These are phyloP conservation scores for Coniella vitis DNA, from an alignment of 2,329 filamentous ascomycete genomes.

Conservation along the genomic window DNA sequence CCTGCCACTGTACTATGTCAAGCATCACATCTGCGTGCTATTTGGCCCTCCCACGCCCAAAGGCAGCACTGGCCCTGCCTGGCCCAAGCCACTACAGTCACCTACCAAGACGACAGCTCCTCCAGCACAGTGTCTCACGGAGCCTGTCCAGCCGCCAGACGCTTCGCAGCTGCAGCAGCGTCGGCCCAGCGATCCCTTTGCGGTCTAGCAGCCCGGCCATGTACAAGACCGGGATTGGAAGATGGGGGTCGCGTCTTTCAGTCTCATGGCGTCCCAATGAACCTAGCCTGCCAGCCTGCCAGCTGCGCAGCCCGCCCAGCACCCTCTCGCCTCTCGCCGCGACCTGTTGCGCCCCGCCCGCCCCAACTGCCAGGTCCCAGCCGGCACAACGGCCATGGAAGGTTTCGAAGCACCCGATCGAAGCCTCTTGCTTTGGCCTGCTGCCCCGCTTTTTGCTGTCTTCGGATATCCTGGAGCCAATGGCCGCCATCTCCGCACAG, in stretches of 20 bases:
- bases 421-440: neutral
- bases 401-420: constrained; percentile 6
- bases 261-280: constrained; percentile 3
- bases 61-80: too few species aligned
- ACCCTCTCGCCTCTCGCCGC: too few species aligned
- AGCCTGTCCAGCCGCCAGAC: constrained; percentile 14
- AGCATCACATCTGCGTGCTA: constrained; percentile 25
- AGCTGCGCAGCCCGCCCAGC: too few species aligned
- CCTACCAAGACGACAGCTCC: too few species aligned
- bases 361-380: too few species aligned
- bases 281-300: constrained; percentile 7
- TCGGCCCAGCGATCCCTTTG: constrained; percentile 6
- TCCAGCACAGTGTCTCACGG: constrained; percentile 3
- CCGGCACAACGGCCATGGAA: constrained; percentile 13
- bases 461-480: too few species aligned
- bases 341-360: too few species aligned
- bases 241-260: neutral
- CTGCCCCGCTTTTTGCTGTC: neutral
- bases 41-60: too few species aligned
- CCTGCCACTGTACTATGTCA: constrained; percentile 10
- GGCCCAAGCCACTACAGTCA: constrained; percentile 1
- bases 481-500: too few species aligned
- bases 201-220: constrained; percentile 8
- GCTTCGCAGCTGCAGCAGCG: constrained; percentile 7
- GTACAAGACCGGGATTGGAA: neutral